Conservation (phyloP, 768 basidiomycete genomes). For the Naganishia vishniacii region DNA sequence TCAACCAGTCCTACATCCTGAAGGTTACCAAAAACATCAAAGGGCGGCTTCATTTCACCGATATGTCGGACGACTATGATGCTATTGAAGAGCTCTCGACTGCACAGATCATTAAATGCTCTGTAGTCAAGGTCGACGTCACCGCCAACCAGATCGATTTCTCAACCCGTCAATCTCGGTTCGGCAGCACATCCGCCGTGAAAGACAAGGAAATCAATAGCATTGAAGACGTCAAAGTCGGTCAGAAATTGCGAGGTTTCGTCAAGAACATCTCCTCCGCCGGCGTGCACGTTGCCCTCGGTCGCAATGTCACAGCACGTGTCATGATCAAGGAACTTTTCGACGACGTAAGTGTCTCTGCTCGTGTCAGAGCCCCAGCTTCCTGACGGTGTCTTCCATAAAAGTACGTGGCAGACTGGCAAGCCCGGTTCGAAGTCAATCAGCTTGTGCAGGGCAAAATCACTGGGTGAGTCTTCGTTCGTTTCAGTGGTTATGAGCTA, state of each 20-base stretch:
- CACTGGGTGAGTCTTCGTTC: conserved; percentile 32
- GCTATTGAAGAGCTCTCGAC: conserved; percentile 51
- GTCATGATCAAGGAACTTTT: conserved; percentile 91
- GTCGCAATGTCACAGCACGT: conserved; percentile 75
- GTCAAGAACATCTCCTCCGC: conserved; percentile 75
- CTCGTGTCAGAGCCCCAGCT: conserved; percentile 45
- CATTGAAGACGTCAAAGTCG: conserved; percentile 62
- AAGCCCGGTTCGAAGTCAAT: conserved; percentile 66
- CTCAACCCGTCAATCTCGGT: conserved; percentile 70
- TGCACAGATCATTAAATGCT: conserved; percentile 60
- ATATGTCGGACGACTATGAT: conserved; percentile 73
- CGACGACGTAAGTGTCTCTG: conserved; percentile 56
- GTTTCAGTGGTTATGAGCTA: neutral
- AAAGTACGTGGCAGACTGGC: conserved; percentile 95
- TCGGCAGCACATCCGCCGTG: conserved; percentile 52
- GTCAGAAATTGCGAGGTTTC: conserved; percentile 76
- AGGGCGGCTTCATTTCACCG: conserved; percentile 75
- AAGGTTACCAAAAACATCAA: conserved; percentile 67
- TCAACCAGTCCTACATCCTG: conserved; percentile 65
- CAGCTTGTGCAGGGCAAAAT: conserved; percentile 85
- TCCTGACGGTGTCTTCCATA: neutral
- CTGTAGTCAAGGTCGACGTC: conserved; percentile 65
- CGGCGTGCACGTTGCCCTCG: conserved; percentile 82
- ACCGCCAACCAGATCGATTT: conserved; percentile 65
- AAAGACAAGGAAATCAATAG: conserved; percentile 65